These are phyloP conservation scores for Diddensiella transvaalensis DNA, from an alignment of 805 yeast species.

Conservation along the genomic window DNA sequence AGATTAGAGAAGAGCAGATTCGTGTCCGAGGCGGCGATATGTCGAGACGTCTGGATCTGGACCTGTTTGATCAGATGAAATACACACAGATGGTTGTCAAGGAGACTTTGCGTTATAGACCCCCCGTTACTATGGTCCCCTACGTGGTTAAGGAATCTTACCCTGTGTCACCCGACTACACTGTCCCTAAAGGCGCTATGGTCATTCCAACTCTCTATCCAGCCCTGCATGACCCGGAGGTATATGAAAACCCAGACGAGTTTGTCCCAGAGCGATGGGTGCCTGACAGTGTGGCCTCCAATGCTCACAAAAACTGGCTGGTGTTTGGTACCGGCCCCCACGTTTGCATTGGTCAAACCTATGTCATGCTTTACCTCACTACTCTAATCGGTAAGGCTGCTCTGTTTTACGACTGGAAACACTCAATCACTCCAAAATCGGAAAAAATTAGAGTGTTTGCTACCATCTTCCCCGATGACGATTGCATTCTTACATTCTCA, in stretches of 20 bases:
- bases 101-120: conserved; percentile 91
- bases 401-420: conserved; percentile 74
- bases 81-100: conserved; percentile 89
- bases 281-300: conserved; percentile 64
- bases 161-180: conserved; percentile 77
- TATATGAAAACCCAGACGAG: conserved; percentile 88
- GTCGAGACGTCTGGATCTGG: conserved; percentile 54
- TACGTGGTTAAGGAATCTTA: conserved; percentile 84
- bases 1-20: conserved; percentile 90
- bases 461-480: conserved; percentile 96
- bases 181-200: conserved; percentile 97
- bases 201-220: conserved; percentile 94
- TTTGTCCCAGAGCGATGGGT: conserved; percentile 96
- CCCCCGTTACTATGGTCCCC: conserved; percentile 98
- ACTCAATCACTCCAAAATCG: conserved; percentile 74
- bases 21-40: conserved; percentile 77
- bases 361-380: conserved; percentile 86
- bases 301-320: conserved; percentile 86
- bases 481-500: conserved; percentile 70
- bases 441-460: conserved; percentile 96
- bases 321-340: conserved; percentile 98
- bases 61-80: conserved; percentile 77
- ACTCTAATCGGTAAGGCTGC: conserved; percentile 90
- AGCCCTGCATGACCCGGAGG: conserved; percentile 95
- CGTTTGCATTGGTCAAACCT: conserved; percentile 90